Base-by-base conservation (phyloP, 176 grass and related monocot genomes). In the Ensete ventricosum region DNA sequence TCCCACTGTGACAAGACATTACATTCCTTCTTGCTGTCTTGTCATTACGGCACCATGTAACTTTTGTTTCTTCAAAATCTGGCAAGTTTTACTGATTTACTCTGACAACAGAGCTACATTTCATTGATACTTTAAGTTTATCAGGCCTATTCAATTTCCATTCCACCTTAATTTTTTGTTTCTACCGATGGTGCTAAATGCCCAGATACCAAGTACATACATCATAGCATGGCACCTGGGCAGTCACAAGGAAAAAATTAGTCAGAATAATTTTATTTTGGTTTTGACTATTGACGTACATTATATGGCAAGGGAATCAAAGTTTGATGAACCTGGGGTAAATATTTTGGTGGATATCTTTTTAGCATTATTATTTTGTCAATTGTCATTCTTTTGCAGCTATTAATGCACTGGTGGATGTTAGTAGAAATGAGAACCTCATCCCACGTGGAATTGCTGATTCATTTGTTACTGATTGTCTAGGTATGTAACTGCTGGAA, bases 401-500 rank as follows among this genome's bases (percentile, higher is more conserved):
- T n/a, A 60, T 27, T 27, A 24, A 14, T 67, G 64, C 14, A 34
- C 12, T 66, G n/a, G 2, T 66, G 63, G 20, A 66, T 66, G 25
- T 43, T 66, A 23, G 8, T 26, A 50, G 27, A 17, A 12, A 49
- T 17, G 67, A 1, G 10, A 50, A 50, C 16, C 14, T 50, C n/a
- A 71, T 20, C 1, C 48, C n/a, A 50, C 22, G 48, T 52, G 8
- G 1, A 51, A 52, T 9, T 55, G 22, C 14, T 27, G 11, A 55
- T 55, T 25, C 14, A 54, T 73, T 55, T 26, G 11, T 12, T 16
- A 14, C 21, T 34, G 69, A 82, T 73, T 71, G 72, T 91, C 57
- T 83, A 99, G 95, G 72, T 94, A 91, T 83, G 95, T 99, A 1
- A 91, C 90, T 76, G 95, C 95, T 76, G 88, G 95, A 82, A 99